Base-by-base conservation (phyloP, 495 filamentous ascomycete species). In the Hyaloscypha hepaticicola region DNA sequence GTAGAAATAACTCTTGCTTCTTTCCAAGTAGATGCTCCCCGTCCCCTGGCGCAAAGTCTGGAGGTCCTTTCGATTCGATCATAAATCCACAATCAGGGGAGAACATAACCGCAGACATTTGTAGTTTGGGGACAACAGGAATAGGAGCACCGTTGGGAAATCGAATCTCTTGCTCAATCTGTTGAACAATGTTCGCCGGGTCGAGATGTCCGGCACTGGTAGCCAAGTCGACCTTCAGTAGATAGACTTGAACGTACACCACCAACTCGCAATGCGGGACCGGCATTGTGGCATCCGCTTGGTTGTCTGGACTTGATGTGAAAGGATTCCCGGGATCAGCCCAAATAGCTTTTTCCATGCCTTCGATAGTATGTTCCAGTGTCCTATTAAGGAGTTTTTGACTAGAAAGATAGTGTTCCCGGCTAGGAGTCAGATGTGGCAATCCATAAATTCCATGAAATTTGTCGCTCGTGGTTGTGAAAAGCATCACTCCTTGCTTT, bases 11-110 rank as follows among this genome's bases (percentile, higher is more conserved):
- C 71, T 97, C 93, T 60, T 88, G 77, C 71, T 98, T 97, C 26
- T 87, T 81, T 0, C 95, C 93, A 11, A 81, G 70, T 24, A 96
- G 80, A 74, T 96, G 92, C 29, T 85, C 71, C 6, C 78, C 81
- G 50, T 93, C 85, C 22, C 77, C 79, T 3, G 85, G 84, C 8
- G 86, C 74, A 66, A 82, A 92, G 21, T 88, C 82, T 5, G 92
- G 91, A 3, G 90, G 85, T 0, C 91, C 90, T 74, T 95, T 93
- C 5, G 90, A 91, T 71, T 95, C 89, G n/a, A 99, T 83, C 34
- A 96, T 86, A 70, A 92, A 94, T 9, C 89, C 91, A 73, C 95
- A 99, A 72, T 97, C 94, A 21, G 95, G 95, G 22, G 94, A 97
- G 76, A 93, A 99, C 19, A 95, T 82, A 0, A 96, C 81, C 53